Base-by-base conservation (phyloP, 129 eudicot species). In the Flaveria trinervia region DNA sequence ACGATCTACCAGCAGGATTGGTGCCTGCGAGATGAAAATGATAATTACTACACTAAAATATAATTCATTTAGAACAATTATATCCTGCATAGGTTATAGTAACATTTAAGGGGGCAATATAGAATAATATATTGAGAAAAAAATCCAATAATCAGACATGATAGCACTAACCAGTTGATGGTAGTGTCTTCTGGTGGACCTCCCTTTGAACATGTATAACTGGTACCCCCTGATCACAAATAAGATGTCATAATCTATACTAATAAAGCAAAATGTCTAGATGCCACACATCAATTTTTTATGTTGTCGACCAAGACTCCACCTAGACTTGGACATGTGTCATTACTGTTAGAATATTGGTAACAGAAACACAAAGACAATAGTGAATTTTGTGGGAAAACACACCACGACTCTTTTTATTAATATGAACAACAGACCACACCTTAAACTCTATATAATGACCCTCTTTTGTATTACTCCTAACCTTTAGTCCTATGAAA, bases 151-250 rank as follows among this genome's bases (percentile, higher is more conserved):
- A 12, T 62, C 11, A 74, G 36, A 41, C 15, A 12, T 18, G 52
- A 69, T 59, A 75, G 33, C 67, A 84, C 91, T 82, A 56, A 90
- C 96, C 96, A 65, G 76, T 54, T 9, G 85, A 80, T 61, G 77
- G 64, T 72, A 69, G 22, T 8, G 79, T 72, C 81, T 84, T 88
- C 80, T 88, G 86, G 68, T 62, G 68, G 51, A 77, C 68, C 62
- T 84, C 88, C 72, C 70, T 78, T 77, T 74, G 80, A 65, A 70
- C 33, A 48, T 69, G 88, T 36, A 73, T 65, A 30, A 68, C 75
- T 44, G 85, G 69, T 39, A 75, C 75, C 52, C 80, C 85, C 96
- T 90, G 71, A 55, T 41, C 57, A 70, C 7, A 26, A 54, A 20
- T 71, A 36, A 80, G 22, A 20, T 20, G 22, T 20, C 22, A 20